These are phyloP conservation scores for Fusarium nelsonii DNA, from an alignment of 2,329 filamentous ascomycete species.

Conservation along the genomic window DNA sequence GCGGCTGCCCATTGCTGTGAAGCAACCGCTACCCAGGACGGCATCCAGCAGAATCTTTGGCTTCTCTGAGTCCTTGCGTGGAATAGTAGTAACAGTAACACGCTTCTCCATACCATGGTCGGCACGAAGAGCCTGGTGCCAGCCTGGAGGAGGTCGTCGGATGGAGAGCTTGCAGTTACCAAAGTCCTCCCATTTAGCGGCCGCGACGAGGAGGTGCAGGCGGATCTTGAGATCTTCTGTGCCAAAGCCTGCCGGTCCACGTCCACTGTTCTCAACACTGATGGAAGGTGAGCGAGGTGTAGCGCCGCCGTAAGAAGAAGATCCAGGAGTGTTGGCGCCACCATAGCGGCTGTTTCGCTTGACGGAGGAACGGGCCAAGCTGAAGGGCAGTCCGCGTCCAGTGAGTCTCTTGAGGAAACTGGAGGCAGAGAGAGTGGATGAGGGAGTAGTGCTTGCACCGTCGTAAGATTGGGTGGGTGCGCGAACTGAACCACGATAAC, in stretches of 20 bases:
- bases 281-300: slow-evolving; percentile 70
- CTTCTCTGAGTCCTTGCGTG: slow-evolving; percentile 67
- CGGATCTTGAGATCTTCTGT: slow-evolving; percentile 81
- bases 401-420: slow-evolving; percentile 86
- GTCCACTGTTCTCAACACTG: slow-evolving; percentile 64
- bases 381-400: slow-evolving; percentile 78
- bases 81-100: slow-evolving; percentile 80
- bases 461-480: slow-evolving; percentile 78
- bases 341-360: slow-evolving; percentile 65
- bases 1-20: slow-evolving; percentile 83
- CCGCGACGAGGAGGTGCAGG: slow-evolving; percentile 81
- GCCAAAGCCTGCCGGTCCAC: slow-evolving; percentile 73
- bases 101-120: slow-evolving; percentile 83
- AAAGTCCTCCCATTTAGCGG: slow-evolving; percentile 90
- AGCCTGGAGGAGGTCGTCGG: slow-evolving; percentile 76
- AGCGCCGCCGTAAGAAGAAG: slow-evolving; percentile 63
- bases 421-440: slow-evolving; percentile 74
- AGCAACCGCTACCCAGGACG: slow-evolving; percentile 85
- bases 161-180: slow-evolving; percentile 88
- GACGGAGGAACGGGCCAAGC: slow-evolving; percentile 83
- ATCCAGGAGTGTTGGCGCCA: slow-evolving; percentile 72
- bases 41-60: slow-evolving; percentile 81
- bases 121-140: slow-evolving; percentile 68
- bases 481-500: slow-evolving; percentile 71
- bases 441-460: slow-evolving; percentile 74